Conservation (phyloP, 1,139 yeast genomes). For the Meyerozyma carpophila region DNA sequence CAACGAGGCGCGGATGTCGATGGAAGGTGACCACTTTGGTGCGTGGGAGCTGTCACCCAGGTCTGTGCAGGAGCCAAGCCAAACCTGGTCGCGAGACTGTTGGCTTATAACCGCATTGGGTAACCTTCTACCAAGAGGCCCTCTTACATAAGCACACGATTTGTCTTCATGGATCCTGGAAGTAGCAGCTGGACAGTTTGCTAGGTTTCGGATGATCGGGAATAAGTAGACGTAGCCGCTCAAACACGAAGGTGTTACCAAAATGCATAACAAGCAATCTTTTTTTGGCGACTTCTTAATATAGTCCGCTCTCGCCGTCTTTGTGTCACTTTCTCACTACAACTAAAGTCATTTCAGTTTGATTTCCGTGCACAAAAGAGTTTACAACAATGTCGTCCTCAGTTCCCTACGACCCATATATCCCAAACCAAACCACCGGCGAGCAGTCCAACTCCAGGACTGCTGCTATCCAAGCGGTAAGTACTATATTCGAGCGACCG, state of each 20-base stretch:
- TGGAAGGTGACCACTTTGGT: not conserved
- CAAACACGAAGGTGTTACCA: not conserved
- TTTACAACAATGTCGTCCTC: slow-evolving; percentile 58
- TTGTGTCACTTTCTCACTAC: not conserved
- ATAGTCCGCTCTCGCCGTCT: not conserved
- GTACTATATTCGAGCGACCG: slow-evolving; percentile 18
- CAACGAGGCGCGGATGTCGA: not conserved
- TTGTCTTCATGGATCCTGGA: not conserved
- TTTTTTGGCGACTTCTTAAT: too few relatives aligned
- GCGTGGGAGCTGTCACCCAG: not conserved
- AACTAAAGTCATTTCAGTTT: not conserved
- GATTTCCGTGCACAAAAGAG: not conserved
- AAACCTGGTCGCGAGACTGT: not conserved
- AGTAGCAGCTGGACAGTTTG: not conserved
- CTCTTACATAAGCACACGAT: not conserved
- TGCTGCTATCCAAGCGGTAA: slow-evolving; percentile 79
- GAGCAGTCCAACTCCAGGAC: slow-evolving; percentile 60
- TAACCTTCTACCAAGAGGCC: not conserved
- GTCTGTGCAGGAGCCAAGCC: not conserved
- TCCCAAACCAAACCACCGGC: slow-evolving; percentile 57
- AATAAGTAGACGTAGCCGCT: too few relatives aligned
- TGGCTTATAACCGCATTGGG: not conserved
- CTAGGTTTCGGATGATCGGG: not conserved
- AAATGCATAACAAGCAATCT: too few relatives aligned
- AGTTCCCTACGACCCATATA: slow-evolving; percentile 87